Conservation (phyloP, 176 grass and related monocot genomes). For the Puccinellia tenuiflora region DNA sequence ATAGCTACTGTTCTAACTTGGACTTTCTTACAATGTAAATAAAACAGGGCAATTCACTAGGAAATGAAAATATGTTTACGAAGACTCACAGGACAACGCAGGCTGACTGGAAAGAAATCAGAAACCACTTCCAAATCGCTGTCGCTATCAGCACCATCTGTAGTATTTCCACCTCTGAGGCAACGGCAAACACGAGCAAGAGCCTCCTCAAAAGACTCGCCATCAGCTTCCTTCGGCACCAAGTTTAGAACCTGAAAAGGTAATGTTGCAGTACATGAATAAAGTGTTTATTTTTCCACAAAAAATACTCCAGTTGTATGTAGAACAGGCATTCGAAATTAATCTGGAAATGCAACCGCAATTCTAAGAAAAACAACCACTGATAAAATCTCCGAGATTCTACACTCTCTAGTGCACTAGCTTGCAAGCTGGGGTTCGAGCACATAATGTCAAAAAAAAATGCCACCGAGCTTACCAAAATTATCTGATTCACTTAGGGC, state of each 20-base stretch:
- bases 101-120: slow-evolving; percentile 49
- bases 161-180: slow-evolving; percentile 45
- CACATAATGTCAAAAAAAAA: background rate
- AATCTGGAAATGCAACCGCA: background rate
- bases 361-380: background rate
- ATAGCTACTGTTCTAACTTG: background rate
- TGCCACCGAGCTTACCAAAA: background rate
- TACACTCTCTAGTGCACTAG: too few species aligned
- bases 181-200: slow-evolving; percentile 56
- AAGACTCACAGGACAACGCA: slow-evolving; percentile 57
- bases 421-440: too few species aligned
- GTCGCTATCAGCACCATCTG: slow-evolving; percentile 36
- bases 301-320: background rate
- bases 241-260: slow-evolving; percentile 45
- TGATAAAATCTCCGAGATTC: too few species aligned
- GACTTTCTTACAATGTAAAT: background rate
- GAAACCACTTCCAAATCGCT: slow-evolving; percentile 62
- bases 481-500: too few species aligned
- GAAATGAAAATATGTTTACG: background rate
- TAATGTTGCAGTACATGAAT: background rate
- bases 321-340: background rate
- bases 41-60: background rate
- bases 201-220: slow-evolving; percentile 47
- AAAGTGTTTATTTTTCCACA: background rate
- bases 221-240: slow-evolving; percentile 49